Conservation (phyloP, 2,329 filamentous ascomycete species). For the Pseudocercospora crystallina region DNA sequence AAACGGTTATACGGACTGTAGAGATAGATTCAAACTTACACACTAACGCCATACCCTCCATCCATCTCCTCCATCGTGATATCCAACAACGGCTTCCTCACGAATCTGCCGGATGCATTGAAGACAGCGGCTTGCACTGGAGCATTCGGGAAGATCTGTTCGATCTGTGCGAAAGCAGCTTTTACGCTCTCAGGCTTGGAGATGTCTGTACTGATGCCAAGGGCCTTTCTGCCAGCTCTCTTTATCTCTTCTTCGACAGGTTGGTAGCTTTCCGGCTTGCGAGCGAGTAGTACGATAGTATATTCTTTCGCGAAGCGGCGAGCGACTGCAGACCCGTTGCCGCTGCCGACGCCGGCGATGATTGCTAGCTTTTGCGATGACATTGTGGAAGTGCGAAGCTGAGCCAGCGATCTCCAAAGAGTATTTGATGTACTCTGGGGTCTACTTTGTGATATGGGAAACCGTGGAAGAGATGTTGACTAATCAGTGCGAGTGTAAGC, state of each 20-base stretch:
- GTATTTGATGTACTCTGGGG: too few species aligned
- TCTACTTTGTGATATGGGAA: too few species aligned
- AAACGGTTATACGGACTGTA: not conserved
- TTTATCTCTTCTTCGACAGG: constrained; percentile 68
- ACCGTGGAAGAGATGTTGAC: too few species aligned
- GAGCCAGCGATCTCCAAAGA: too few species aligned
- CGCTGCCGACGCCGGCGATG: constrained; percentile 68
- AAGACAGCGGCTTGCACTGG: constrained; percentile 61
- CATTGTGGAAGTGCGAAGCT: too few species aligned
- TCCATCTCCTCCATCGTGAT: constrained; percentile 58
- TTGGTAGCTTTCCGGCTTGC: constrained; percentile 62
- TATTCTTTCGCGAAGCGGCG: constrained; percentile 62
- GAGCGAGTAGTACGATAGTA: constrained; percentile 70
- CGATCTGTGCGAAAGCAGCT: constrained; percentile 61
- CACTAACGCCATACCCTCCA: constrained; percentile 48
- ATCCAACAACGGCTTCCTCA: constrained; percentile 60
- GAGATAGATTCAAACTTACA: constrained; percentile 37
- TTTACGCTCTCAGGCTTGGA: constrained; percentile 55
- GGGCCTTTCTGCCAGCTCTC: constrained; percentile 61
- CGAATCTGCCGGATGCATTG: constrained; percentile 62
- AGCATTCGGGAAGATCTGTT: constrained; percentile 54
- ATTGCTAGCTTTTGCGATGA: constrained; percentile 61
- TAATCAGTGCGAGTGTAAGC: too few species aligned
- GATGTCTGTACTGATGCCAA: constrained; percentile 67
- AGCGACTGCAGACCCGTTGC: constrained; percentile 63